Percentiles rank a stretch among this genome's conserved stretches.
Conservation (phyloP, 352 stramenopile genomes). For the Globisporangium rhizosaccharum region DNA sequence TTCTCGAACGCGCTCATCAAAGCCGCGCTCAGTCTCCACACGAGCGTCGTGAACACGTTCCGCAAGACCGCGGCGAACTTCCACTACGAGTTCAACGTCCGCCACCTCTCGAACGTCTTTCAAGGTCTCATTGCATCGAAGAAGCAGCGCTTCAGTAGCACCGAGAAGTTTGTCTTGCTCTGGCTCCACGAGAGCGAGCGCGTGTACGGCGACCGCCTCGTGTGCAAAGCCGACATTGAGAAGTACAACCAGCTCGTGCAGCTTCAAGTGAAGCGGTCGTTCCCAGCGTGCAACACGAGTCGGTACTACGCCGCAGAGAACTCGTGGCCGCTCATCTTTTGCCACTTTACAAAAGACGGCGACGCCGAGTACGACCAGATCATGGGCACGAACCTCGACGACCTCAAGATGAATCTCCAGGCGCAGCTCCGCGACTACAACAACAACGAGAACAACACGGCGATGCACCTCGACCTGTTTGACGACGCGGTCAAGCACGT, state of each 20-base stretch:
- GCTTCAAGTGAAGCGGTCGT: constrained; percentile 92
- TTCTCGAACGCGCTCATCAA: constrained; percentile 92
- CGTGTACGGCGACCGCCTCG: constrained; percentile 93
- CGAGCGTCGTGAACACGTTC: constrained; percentile 87
- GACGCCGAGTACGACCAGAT: constrained; percentile 94
- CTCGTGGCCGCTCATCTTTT: constrained; percentile 94
- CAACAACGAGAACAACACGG: constrained; percentile 94
- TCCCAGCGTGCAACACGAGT: constrained; percentile 88
- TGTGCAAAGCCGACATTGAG: constrained; percentile 88
- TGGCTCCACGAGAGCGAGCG: constrained; percentile 96
- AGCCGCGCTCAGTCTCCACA: constrained; percentile 90
- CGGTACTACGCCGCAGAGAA: constrained; percentile 94
- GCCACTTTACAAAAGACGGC: constrained; percentile 93
- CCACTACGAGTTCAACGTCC: constrained; percentile 98
- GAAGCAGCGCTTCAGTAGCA: constrained; percentile 86
- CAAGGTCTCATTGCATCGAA: constrained; percentile 93
- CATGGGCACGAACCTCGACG: constrained; percentile 81
- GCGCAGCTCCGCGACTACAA: constrained; percentile 92
- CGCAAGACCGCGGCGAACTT: constrained; percentile 96
- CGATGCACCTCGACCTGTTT: constrained; percentile 96
- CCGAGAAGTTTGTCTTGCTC: constrained; percentile 93
- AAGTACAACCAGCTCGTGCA: constrained; percentile 94
- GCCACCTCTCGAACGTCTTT: constrained; percentile 95
- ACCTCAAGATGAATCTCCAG: constrained; percentile 88
- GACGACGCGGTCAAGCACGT: constrained; percentile 96